Evolutionary conservation across 192 early-diverging fungal genomes (phyloP), one percentile per base, ranked within the genome.

Genomic region (Spinellus fusiger): DNA sequence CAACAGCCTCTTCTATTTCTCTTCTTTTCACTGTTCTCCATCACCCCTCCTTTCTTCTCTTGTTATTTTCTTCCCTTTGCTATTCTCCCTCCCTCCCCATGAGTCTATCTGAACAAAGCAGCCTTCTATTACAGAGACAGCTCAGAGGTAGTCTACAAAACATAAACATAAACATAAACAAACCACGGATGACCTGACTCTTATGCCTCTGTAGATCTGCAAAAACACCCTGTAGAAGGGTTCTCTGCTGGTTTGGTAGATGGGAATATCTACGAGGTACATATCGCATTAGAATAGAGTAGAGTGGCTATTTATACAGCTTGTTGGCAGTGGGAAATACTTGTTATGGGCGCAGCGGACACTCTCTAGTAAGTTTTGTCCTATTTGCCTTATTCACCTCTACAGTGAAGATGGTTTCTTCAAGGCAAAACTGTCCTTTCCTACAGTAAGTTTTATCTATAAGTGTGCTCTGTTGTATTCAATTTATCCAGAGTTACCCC

Each of bases 231-330:
- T 5, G 88, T 87, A 9, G 80, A 86, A 59, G 80, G 89, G 5
- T 97, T 95, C 75, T 94, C 91, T 12, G 95, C 93, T n/a, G 95
- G 95, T 1, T 84, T 98, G 35, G 80, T 79, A 31, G 88, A 93
- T 22, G 71, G 77, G 55, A 91, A 95, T 65, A 79, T 98, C 34
- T 95, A 86, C 63, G 89, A 93, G 89, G 94, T 84, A 84, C 48
- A 68, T 49, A 35, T 31, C 40, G 3, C 25, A 37, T 46, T 12
- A 28, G 18, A 49, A 26, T 16, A 49, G 32, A 13, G 12, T 27
- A 31, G 22, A 13, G 49, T 9, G 13, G 5, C 34, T 47, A 38
- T 51, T 29, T 49, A 20, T 66, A 59, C 27, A 29, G 4, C 40
- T 58, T 62, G 18, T 54, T 50, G 15, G 46, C 70, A 89, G 87